Base-by-base conservation (phyloP, 2,329 filamentous ascomycete genomes). In the Pseudocercospora eumusae region DNA sequence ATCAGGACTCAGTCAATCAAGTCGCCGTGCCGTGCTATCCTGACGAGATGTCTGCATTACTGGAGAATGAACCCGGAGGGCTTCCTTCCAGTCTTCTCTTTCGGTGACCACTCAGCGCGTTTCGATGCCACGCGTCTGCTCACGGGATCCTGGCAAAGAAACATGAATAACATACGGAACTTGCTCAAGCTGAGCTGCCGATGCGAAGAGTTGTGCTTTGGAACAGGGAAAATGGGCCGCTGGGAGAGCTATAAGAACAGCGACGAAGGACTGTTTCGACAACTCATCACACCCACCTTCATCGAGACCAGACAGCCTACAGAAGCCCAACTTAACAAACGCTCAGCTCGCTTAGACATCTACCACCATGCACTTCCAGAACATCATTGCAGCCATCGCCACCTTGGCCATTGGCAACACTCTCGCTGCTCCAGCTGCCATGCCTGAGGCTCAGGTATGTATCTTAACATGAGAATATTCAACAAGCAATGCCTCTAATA, bases 321-420 rank as follows among this genome's bases (percentile, higher is more conserved):
- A 44, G 7, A 6, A 44, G 8, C 7, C 2, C 40, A 44, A 20
- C 40, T 44, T n/a, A 21, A 20, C 8, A n/a, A 2, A 44, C 40
- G 18, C 40, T n/a, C 15, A 44, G 15, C 15, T n/a, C 7, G 15
- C 7, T 11, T 4, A 49, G 4, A 31, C 23, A 25, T 25, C 28
- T 10, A 15, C 49, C n/a, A 60, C 18, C n/a, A 61, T 61, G 59
- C 59, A 61, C 33, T 53, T 61, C 31, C 56, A 61, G 59, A 55
- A 49, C 45, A 56, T 61, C 54, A 52, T 54, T 21, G 45, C 44
- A 15, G 36, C 54, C 27, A 40, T 57, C 54, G 59, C 59, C 23
- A 44, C 54, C 23, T 56, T 61, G 31, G 54, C 59, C 31, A 54
- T 57, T n/a, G 53, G 59, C 53, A 42, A 27, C 21, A 45, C 59